phyloP scores from a whole-genome alignment of 306 rosid genomes.

The Quercus suber region DNA sequence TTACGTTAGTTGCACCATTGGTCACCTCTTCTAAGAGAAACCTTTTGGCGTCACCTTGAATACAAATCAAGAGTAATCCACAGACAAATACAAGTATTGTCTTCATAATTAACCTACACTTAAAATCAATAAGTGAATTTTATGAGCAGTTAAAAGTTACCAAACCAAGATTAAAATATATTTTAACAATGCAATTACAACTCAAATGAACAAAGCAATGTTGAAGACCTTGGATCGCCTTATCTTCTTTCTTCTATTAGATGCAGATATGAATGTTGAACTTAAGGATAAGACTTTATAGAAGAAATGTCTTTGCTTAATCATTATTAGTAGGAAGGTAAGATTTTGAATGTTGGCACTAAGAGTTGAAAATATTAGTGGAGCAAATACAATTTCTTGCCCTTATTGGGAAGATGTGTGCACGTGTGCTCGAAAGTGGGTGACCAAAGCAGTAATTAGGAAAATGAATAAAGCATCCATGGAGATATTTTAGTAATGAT shows the following conservation, averaged over 20 bases:
- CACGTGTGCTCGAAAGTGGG: not conserved
- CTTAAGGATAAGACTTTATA: not conserved
- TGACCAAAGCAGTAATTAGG: not conserved
- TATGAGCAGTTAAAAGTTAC: not conserved
- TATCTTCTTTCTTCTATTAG: not conserved
- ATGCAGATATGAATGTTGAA: not conserved
- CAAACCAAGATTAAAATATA: not conserved
- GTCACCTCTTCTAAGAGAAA: slow-evolving; percentile 4
- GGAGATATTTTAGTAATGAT: no score
- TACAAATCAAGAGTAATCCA: not conserved
- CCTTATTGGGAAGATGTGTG: not conserved
- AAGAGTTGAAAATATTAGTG: not conserved
- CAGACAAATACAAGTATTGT: not conserved
- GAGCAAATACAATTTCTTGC: no score
- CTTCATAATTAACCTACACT: slow-evolving; percentile 20
- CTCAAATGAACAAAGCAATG: not conserved
- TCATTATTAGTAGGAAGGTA: slow-evolving; percentile 4
- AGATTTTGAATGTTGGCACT: not conserved
- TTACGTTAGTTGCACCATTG: not conserved
- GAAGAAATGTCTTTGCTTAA: not conserved
- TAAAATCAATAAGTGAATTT: not conserved
- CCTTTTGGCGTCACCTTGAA: slow-evolving; percentile 16
- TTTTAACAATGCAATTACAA: not conserved
- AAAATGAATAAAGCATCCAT: no score
- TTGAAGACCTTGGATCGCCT: not conserved